Evolutionary conservation across 495 filamentous ascomycete genomes (phyloP).

Genomic region (Tuber microsphaerosporum): DNA sequence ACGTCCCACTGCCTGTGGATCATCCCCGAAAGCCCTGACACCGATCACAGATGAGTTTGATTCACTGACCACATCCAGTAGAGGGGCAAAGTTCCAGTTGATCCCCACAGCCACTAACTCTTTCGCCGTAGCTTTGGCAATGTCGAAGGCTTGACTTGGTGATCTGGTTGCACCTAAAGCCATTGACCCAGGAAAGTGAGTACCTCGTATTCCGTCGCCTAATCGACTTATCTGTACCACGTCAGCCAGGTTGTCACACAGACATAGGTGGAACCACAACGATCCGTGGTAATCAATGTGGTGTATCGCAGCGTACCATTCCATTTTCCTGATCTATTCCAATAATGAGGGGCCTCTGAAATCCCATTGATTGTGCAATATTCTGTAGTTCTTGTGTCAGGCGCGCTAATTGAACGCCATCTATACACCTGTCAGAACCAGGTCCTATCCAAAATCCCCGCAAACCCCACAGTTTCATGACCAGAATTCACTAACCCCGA

Average conservation of each 20-base stretch:
- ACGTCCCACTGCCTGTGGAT: conserved; percentile 39
- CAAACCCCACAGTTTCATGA: background rate
- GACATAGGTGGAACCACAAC: conserved; percentile 9
- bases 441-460: background rate
- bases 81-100: conserved; percentile 43
- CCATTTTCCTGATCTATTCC: conserved; percentile 44
- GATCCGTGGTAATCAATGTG: conserved; percentile 7
- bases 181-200: conserved; percentile 43
- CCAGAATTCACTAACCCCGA: conserved; percentile 23
- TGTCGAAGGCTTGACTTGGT: conserved; percentile 41
- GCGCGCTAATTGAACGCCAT: conserved; percentile 38
- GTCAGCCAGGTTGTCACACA: conserved; percentile 22
- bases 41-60: conserved; percentile 27
- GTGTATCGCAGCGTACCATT: conserved; percentile 35
- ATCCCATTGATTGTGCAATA: conserved; percentile 41
- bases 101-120: conserved; percentile 42
- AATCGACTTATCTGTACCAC: conserved; percentile 41
- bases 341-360: conserved; percentile 42
- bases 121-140: conserved; percentile 42
- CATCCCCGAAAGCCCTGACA: conserved; percentile 42
- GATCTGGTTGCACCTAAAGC: conserved; percentile 42
- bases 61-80: conserved; percentile 41
- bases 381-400: conserved; percentile 42
- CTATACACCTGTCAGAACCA: conserved; percentile 25
- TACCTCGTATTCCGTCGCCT: conserved; percentile 41